These are phyloP conservation scores for Pythium apleroticum DNA, from an alignment of 352 stramenopile genomes.

Conservation along the genomic window DNA sequence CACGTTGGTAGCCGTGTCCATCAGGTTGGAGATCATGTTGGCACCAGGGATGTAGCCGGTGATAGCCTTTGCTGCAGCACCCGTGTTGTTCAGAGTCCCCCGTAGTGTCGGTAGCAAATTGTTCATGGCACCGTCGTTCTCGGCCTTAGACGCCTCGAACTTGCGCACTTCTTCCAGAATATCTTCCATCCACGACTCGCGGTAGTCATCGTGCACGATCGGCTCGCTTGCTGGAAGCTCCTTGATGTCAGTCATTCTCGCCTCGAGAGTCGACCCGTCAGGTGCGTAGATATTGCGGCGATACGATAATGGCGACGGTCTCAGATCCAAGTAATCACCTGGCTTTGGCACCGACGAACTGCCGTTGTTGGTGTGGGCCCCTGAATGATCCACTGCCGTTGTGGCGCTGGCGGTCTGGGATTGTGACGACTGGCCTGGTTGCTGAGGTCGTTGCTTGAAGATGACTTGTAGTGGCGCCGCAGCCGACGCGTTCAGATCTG, in stretches of 20 bases:
- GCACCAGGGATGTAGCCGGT: constrained; percentile 69
- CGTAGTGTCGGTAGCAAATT: constrained; percentile 61
- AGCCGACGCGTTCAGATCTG: constrained; percentile 29
- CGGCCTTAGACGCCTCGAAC: constrained; percentile 50
- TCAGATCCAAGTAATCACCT: constrained; percentile 66
- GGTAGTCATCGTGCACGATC: constrained; percentile 57
- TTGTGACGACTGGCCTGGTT: constrained; percentile 24
- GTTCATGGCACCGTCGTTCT: constrained; percentile 36
- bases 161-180: constrained; percentile 58
- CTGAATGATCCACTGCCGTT: background rate
- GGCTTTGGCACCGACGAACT: constrained; percentile 12
- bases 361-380: background rate
- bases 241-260: constrained; percentile 62
- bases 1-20: constrained; percentile 61
- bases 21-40: constrained; percentile 73
- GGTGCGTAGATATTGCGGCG: constrained; percentile 69
- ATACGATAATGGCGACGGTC: constrained; percentile 56
- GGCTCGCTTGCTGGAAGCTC: constrained; percentile 39
- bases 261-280: constrained; percentile 73
- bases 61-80: constrained; percentile 68
- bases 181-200: constrained; percentile 59
- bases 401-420: background rate
- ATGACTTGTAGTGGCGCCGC: constrained; percentile 73
- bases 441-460: constrained; percentile 80
- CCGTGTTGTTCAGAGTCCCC: constrained; percentile 50